Conservation (phyloP, 768 basidiomycete genomes). For the Lactarius tabidus region DNA sequence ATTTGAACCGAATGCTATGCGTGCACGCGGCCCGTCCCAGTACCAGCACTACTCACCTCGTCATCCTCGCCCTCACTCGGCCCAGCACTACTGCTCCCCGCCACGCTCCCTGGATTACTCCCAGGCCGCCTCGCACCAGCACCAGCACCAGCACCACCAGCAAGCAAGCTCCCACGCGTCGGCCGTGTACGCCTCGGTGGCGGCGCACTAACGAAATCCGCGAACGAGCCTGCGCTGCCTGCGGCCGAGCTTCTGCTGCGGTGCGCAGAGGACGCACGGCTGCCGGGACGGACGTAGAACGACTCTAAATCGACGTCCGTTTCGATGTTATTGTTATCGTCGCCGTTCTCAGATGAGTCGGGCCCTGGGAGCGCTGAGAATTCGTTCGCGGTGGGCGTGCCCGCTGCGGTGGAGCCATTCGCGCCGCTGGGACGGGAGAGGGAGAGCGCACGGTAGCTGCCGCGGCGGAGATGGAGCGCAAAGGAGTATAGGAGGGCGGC, state of each 20-base stretch:
- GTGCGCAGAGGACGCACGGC: constrained; percentile 15
- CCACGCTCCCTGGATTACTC: constrained; percentile 24
- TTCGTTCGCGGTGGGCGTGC: constrained; percentile 17
- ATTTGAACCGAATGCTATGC: neutral
- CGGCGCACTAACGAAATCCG: constrained; percentile 62
- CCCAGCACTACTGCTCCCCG: constrained; percentile 37
- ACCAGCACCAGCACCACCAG: constrained; percentile 19
- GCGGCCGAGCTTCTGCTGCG: constrained; percentile 38
- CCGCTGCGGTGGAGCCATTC: neutral
- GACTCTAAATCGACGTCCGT: constrained; percentile 62
- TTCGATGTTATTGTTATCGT: constrained; percentile 50
- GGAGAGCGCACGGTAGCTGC: constrained; percentile 82
- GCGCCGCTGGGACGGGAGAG: constrained; percentile 30
- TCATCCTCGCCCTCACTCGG: constrained; percentile 39
- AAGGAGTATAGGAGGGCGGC: constrained; percentile 88
- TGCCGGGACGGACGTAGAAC: neutral
- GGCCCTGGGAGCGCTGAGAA: constrained; percentile 38
- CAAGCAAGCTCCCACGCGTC: constrained; percentile 27
- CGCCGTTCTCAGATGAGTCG: constrained; percentile 3
- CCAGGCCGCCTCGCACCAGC: constrained; percentile 22
- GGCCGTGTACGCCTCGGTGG: constrained; percentile 28
- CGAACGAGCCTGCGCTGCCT: constrained; percentile 39
- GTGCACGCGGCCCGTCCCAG: constrained; percentile 6
- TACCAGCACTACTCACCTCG: constrained; percentile 13
- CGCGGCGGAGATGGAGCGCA: constrained; percentile 85